Base-by-base conservation (phyloP, 495 filamentous ascomycete genomes). In the Geopyxis carbonaria region DNA sequence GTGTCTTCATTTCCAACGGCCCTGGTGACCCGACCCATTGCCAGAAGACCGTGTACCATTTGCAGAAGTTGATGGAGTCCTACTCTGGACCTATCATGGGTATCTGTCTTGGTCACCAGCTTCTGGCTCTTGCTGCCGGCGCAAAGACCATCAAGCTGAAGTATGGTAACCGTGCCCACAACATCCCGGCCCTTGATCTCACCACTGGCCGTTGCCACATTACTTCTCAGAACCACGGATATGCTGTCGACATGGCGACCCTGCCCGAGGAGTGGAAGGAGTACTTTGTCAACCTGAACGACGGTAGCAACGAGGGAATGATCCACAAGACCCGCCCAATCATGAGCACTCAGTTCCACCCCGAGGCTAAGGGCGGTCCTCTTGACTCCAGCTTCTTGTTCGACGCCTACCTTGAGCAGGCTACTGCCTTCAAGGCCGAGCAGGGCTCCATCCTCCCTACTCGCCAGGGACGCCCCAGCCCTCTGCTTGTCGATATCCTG, bases 301-400 rank as follows among this genome's bases (percentile, higher is more conserved):
- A 97, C 53, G 77, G 77, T 23, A 79, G 73, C 63, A 95, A 95
- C 58, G 87, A 95, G 63, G 85, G 77, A 62, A 84, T 94, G 75
- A 84, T 93, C 56, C 89, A 95, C 69, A 80, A 78, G 58, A 80
- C 80, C 31, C 80, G 91, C 29, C 91, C 89, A 23, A 97, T 97
- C 57, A 95, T 97, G 70, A 82, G 78, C 45, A 92, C 86, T 40
- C 89, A 95, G 60, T 97, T 95, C 73, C 89, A 97, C 56, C 89
- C 89, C 24, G 89, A 95, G 61, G 91, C 89, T 38, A 89, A 91
- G 63, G 89, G 89, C 29, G 89, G 91, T 38, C 89, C 89, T 18
- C 73, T 91, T 55, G 89, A 97, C 63, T 86, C 79, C 20, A 69
- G 80, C 0, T 95, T 91, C 60, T 70, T 97, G 31, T 97, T 97